Base-by-base conservation (phyloP, 331 rosid species). In the Phaseolus coccineus region DNA sequence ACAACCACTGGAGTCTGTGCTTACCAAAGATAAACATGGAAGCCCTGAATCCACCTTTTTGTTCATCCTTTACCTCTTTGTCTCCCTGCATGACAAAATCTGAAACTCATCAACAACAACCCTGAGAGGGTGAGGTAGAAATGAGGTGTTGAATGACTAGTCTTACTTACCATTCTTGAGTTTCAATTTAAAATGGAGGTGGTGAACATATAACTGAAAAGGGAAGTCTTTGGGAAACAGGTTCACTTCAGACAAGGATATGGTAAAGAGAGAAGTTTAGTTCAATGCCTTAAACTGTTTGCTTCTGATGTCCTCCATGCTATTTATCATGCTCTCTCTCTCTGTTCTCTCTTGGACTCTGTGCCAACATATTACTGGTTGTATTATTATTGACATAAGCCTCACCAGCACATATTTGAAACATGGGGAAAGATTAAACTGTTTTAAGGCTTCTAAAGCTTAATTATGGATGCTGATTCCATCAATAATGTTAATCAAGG, bases 31-130 rank as follows among this genome's bases (percentile, higher is more conserved):
- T 78, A 65, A 90, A 92, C 87, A 82, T 85, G 80, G 91, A 80
- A 50, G 97, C 97, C 56, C 74, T 83, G 85, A 85, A 92, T 77
- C 97, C 97, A 59, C 97, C 97, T 25, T 87, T 84, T 14, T n/a
- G 13, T 33, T 15, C 78, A 61, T 80, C 69, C 42, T 80, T 77
- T 22, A 46, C 82, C 66, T 84, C 88, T 58, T 79, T 81, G 77
- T 81, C 89, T 57, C 77, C 89, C 97, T 89, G 87, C 22, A 44
- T 15, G 13, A 71, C 33, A 40, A 71, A 37, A 73, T 73, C 74
- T 58, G 74, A 77, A 84, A 69, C 28, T 19, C 5, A 69, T 71
- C 12, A 76, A 51, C 78, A 48, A 24, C 1, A 50, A 2, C 61
- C 61, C n/a, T 68, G n/a, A 81, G 31, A 53, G 2, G 58, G 8